Conservation (phyloP, 2,329 filamentous ascomycete genomes). For the Fusarium decemcellulare region DNA sequence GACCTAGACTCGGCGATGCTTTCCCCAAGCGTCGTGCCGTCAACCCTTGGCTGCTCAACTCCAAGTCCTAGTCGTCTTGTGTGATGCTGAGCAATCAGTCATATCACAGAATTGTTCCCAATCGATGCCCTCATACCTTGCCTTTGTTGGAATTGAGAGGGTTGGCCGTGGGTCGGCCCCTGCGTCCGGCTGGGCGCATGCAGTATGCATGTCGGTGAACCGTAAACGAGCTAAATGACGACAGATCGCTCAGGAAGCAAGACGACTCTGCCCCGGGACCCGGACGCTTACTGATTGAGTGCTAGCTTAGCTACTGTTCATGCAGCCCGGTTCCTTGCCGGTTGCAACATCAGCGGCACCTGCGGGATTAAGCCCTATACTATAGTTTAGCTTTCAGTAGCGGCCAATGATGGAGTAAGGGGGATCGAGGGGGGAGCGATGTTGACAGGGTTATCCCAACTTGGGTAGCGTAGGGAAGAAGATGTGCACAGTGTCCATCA, state of each 20-base stretch:
- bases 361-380: not conserved
- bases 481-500: not conserved
- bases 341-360: not conserved
- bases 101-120: not conserved
- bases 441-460: not conserved
- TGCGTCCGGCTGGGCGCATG: not conserved
- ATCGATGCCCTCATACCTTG: not conserved
- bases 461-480: not conserved
- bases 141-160: not conserved
- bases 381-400: not conserved
- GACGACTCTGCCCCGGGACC: not conserved
- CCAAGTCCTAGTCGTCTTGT: too few relatives aligned
- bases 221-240: not conserved
- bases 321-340: not conserved
- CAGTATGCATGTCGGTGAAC: not conserved
- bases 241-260: not conserved
- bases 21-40: not conserved
- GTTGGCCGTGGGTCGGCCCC: not conserved
- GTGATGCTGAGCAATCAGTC: not conserved
- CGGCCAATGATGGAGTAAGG: not conserved
- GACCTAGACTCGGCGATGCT: not conserved
- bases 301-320: not conserved
- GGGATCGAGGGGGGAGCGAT: not conserved
- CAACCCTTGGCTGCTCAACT: not conserved
- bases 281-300: conserved; percentile 1